Conservation (phyloP, 2,329 filamentous ascomycete species). For the Neopestalotiopsis rosae region DNA sequence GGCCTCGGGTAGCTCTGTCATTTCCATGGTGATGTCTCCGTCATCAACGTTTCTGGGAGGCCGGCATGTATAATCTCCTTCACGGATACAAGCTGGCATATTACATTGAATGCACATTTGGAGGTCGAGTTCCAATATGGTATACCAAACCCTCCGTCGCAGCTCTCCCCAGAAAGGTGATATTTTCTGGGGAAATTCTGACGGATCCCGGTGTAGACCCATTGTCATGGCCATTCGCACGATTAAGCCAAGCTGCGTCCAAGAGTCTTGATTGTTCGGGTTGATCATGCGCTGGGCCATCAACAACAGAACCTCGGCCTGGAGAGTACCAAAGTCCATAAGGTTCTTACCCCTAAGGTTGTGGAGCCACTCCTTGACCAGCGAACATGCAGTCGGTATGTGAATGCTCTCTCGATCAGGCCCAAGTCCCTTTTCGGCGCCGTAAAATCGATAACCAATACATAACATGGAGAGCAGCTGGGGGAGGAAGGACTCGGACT, state of each 20-base stretch:
- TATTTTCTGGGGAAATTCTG: slow-evolving; percentile 56
- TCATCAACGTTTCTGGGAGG: slow-evolving; percentile 61
- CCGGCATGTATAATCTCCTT: slow-evolving; percentile 58
- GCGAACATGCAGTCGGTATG: slow-evolving; percentile 60
- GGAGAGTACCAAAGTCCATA: slow-evolving; percentile 58
- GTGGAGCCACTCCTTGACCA: slow-evolving; percentile 61
- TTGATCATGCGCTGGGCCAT: slow-evolving; percentile 58
- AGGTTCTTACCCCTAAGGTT: slow-evolving; percentile 56
- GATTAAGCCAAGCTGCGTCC: slow-evolving; percentile 60
- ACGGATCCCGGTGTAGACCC: slow-evolving; percentile 62
- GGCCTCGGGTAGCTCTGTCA: slow-evolving; percentile 53
- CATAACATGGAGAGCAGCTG: slow-evolving; percentile 59
- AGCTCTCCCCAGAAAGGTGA: slow-evolving; percentile 58
- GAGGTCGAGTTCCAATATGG: slow-evolving; percentile 61
- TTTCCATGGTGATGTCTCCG: slow-evolving; percentile 51
- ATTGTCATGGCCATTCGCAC: slow-evolving; percentile 65
- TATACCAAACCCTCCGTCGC: slow-evolving; percentile 60
- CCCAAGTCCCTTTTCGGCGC: slow-evolving; percentile 54
- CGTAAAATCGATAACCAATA: slow-evolving; percentile 58
- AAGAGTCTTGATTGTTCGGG: slow-evolving; percentile 54
- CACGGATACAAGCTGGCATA: slow-evolving; percentile 55
- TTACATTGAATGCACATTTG: slow-evolving; percentile 59
- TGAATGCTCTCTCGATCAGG: slow-evolving; percentile 62
- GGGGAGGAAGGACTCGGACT: slow-evolving; percentile 57
- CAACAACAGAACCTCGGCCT: slow-evolving; percentile 58